A percentile compares a stretch with the other conserved stretches of the same genome.
phyloP scores from a whole-genome alignment of 352 stramenopile species.

The Globisporangium nagaii region DNA sequence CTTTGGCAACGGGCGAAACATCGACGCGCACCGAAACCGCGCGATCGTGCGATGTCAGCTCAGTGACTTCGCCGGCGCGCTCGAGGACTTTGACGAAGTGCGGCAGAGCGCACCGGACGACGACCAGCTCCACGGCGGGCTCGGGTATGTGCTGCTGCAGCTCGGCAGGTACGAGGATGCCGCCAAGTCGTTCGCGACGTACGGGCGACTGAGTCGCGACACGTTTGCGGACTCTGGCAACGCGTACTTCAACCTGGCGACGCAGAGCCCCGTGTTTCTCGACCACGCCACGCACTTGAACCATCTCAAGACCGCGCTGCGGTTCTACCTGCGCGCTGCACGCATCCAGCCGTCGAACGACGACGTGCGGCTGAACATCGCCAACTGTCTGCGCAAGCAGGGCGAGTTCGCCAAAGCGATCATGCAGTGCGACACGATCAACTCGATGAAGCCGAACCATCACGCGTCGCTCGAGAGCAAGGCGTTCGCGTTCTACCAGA shows the following conservation, averaged over 20 bases:
- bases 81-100: slow-evolving; percentile 64
- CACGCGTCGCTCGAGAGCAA: slow-evolving; percentile 56
- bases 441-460: slow-evolving; percentile 30
- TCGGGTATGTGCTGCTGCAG: slow-evolving; percentile 66
- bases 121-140: slow-evolving; percentile 54
- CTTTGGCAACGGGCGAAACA: slow-evolving; percentile 24
- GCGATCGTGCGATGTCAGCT: slow-evolving; percentile 59
- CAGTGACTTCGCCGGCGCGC: slow-evolving; percentile 39
- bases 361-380: slow-evolving; percentile 61
- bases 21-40: slow-evolving; percentile 61
- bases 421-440: slow-evolving; percentile 47
- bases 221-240: slow-evolving; percentile 73
- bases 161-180: slow-evolving; percentile 65
- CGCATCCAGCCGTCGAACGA: slow-evolving; percentile 57
- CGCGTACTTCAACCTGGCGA: slow-evolving; percentile 67
- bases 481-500: slow-evolving; percentile 49
- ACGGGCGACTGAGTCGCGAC: slow-evolving; percentile 52
- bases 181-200: slow-evolving; percentile 52
- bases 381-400: slow-evolving; percentile 55
- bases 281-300: slow-evolving; percentile 29
- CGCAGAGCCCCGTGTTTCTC: slow-evolving; percentile 22
- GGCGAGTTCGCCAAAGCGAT: slow-evolving; percentile 35
- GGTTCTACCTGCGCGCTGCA: slow-evolving; percentile 63
- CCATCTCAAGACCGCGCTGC: slow-evolving; percentile 45
- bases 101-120: slow-evolving; percentile 62